phyloP scores from a whole-genome alignment of 2,329 filamentous ascomycete species.

The Alternaria novae-zelandiae region DNA sequence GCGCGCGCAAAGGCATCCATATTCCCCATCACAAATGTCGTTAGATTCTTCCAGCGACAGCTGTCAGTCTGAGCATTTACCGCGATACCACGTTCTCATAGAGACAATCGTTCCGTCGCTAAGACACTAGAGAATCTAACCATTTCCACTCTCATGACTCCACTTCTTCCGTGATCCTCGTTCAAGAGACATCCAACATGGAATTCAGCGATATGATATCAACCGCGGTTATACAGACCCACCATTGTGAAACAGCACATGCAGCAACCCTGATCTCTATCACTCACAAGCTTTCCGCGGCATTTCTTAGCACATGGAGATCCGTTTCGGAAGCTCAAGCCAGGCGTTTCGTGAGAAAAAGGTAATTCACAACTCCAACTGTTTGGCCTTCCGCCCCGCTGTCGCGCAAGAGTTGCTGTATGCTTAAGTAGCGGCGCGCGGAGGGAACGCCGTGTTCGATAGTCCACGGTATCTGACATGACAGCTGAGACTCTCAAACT shows the following conservation, averaged over 20 bases:
- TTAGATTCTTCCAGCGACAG: neutral
- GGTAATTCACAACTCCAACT: neutral
- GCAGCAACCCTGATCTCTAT: neutral
- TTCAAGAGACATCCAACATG: neutral
- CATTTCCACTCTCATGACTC: neutral
- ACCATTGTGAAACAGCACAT: neutral
- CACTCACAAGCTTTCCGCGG: conserved; percentile 1
- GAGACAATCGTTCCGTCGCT: neutral
- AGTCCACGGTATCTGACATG: neutral
- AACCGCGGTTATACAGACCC: neutral
- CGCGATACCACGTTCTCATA: neutral
- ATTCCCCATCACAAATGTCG: neutral
- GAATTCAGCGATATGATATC: neutral
- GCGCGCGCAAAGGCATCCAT: neutral
- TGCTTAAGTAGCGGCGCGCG: neutral
- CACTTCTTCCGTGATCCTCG: neutral
- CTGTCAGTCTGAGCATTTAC: neutral
- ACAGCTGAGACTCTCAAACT: neutral
- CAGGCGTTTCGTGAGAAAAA: neutral
- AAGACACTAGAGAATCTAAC: neutral
- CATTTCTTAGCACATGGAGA: neutral
- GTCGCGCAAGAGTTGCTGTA: neutral
- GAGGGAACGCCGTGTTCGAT: neutral
- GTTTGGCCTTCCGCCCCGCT: neutral
- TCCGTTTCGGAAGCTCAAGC: neutral